Evolutionary conservation across 106 monocot species (phyloP).

Genomic region (Acanthochlamys bracteata): DNA sequence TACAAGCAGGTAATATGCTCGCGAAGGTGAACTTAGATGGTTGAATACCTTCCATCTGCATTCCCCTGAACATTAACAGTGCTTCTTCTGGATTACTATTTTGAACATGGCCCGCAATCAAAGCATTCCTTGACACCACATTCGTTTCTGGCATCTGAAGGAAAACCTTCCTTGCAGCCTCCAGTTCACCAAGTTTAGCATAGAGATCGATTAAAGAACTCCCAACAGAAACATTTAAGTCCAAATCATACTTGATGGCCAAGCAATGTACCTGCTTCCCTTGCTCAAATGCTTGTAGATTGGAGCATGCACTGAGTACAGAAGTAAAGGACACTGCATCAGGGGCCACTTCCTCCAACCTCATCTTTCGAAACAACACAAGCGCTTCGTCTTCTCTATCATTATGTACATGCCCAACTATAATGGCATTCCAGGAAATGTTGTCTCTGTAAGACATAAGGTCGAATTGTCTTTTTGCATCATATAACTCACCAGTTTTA

Average conservation of each 20-base stretch:
- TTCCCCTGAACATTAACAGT: slow-evolving; percentile 26
- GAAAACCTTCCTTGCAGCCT: slow-evolving; percentile 31
- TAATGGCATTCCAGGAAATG: slow-evolving; percentile 68
- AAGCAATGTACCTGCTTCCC: slow-evolving; percentile 60
- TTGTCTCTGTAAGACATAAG: slow-evolving; percentile 29
- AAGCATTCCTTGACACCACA: slow-evolving; percentile 45
- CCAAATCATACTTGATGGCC: slow-evolving; percentile 36
- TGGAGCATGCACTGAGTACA: slow-evolving; percentile 38
- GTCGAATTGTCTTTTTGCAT: slow-evolving; percentile 39
- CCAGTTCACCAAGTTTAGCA: slow-evolving; percentile 35
- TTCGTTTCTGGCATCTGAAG: slow-evolving; percentile 28
- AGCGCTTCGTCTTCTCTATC: slow-evolving; percentile 35
- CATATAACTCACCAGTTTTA: slow-evolving; percentile 39
- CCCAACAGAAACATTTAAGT: slow-evolving; percentile 35
- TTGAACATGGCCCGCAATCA: slow-evolving; percentile 45
- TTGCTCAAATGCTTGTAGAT: slow-evolving; percentile 20
- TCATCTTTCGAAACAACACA: slow-evolving; percentile 33
- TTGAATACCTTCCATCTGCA: slow-evolving; percentile 29
- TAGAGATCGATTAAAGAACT: slow-evolving; percentile 68
- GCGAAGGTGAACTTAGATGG: slow-evolving; percentile 47
- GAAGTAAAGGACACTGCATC: slow-evolving; percentile 47
- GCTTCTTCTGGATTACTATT: slow-evolving; percentile 42
- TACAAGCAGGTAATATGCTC: slow-evolving; percentile 47
- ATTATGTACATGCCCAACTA: slow-evolving; percentile 34
- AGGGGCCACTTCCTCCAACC: slow-evolving; percentile 16